phyloP scores from a whole-genome alignment of 1,284 basidiomycete genomes.

The Puccinia novopanici region DNA sequence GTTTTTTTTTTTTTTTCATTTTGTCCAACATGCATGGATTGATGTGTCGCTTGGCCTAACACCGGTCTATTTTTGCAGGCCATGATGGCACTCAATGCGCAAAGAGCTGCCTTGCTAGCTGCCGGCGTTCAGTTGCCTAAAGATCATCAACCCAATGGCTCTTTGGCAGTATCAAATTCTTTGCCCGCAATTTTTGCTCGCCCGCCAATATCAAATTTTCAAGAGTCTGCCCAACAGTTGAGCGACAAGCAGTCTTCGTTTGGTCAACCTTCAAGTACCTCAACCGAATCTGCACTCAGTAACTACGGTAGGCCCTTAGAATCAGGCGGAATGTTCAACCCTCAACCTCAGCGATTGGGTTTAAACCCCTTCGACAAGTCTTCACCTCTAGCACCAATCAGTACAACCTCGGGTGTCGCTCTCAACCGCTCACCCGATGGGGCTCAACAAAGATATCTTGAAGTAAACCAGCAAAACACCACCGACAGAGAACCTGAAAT shows the following conservation, averaged over 20 bases:
- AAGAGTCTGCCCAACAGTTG: conserved; percentile 6
- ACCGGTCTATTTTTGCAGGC: conserved; percentile 15
- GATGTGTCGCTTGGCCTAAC: not conserved
- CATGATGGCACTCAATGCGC: conserved; percentile 43
- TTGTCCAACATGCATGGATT: too few relatives aligned
- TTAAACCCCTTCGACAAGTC: conserved; percentile 31
- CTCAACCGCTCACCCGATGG: conserved; percentile 9
- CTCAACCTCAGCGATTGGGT: conserved; percentile 13
- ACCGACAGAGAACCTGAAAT: not conserved
- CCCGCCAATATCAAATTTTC: not conserved
- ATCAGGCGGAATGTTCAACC: not conserved
- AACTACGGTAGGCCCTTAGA: conserved; percentile 11
- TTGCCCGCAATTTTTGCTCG: not conserved
- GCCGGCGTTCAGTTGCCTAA: conserved; percentile 24
- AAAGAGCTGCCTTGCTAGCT: conserved; percentile 41
- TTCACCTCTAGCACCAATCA: conserved; percentile 6
- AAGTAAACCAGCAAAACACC: not conserved
- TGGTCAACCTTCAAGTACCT: not conserved
- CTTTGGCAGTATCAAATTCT: not conserved
- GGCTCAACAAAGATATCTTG: not conserved
- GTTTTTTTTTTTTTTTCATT: not conserved
- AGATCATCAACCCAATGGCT: conserved; percentile 6
- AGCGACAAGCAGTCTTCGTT: conserved; percentile 5
- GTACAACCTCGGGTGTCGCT: not conserved
- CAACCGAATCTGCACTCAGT: not conserved